phyloP scores from a whole-genome alignment of 805 yeast species.

The Candida arabinofermentans region DNA sequence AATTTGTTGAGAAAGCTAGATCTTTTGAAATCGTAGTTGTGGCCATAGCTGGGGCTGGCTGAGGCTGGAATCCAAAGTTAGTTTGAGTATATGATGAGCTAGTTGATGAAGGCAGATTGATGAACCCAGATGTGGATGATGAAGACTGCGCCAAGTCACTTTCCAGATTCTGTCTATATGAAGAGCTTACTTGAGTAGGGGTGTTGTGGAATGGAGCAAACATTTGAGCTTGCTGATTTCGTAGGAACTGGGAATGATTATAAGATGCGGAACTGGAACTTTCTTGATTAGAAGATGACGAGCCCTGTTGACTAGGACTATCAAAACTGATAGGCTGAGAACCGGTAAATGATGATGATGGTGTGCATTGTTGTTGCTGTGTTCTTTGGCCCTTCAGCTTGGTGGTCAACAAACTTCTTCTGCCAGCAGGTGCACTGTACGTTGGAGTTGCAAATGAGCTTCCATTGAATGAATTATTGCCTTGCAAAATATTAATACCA shows the following conservation, averaged over 20 bases:
- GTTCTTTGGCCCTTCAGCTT: constrained; percentile 22
- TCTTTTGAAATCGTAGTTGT: constrained; percentile 54
- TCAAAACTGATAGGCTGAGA: constrained; percentile 7
- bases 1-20: constrained; percentile 36
- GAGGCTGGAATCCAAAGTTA: constrained; percentile 27
- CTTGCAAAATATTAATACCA: background rate
- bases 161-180: constrained; percentile 18
- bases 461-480: constrained; percentile 8
- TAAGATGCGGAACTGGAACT: constrained; percentile 4
- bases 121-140: constrained; percentile 13
- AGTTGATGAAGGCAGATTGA: constrained; percentile 10
- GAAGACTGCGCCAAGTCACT: constrained; percentile 6
- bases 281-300: constrained; percentile 6
- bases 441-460: constrained; percentile 10
- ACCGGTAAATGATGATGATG: constrained; percentile 7
- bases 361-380: constrained; percentile 10
- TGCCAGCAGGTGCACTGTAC: constrained; percentile 20
- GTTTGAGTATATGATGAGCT: constrained; percentile 12
- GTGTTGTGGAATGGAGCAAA: constrained; percentile 41
- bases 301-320: constrained; percentile 1
- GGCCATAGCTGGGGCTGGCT: constrained; percentile 45
- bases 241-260: constrained; percentile 11
- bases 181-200: constrained; percentile 45
- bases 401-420: constrained; percentile 28
- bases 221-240: constrained; percentile 18